Base-by-base conservation (phyloP, 179 eudicot genomes). In the Patellifolia procumbens region DNA sequence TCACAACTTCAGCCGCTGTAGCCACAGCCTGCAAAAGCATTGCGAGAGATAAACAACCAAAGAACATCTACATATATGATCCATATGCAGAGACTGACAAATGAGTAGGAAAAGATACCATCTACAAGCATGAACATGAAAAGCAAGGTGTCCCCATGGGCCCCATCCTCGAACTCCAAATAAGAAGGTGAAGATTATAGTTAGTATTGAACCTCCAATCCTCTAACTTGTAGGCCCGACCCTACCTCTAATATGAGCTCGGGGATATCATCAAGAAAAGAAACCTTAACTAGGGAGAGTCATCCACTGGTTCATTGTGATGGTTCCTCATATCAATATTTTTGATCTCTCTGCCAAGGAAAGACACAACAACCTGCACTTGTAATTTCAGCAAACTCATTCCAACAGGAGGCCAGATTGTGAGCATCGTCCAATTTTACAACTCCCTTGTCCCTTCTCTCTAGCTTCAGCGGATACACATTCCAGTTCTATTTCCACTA, bases 1-100 rank as follows among this genome's bases (percentile, higher is more conserved):
- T 79, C 73, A 87, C 74, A 5, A 89, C 93, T 49, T 79, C 81
- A 15, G 80, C 79, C 79, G 83, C 81, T 45, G 75, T 59, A 43
- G 79, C 16, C 64, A 75, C 75, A 61, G 37, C 62, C 83, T 80
- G 66, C 53, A 9, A 65, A 46, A 64, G 35, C 51, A 39, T 22
- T 72, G 17, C 62, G 17, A 62, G n/a, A 62, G 17, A 43, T 19
- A 31, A n/a, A 74, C n/a, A 35, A 39, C 45, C 24, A 5, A 62
- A 61, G 64, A 26, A 28, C 7, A 42, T 34, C n/a, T 39, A 7
- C 6, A n/a, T n/a, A n/a, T 42, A 1, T 15, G 7, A 20, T 22
- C 12, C 2, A 12, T 15, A 28, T 24, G 43, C 9, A 39, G 24
- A 39, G 39, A 20, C 62, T 28, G 45, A 5, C 16, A 35, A 71